phyloP scores from a whole-genome alignment of 164 flowering plant species.

The Taxillus chinensis region DNA sequence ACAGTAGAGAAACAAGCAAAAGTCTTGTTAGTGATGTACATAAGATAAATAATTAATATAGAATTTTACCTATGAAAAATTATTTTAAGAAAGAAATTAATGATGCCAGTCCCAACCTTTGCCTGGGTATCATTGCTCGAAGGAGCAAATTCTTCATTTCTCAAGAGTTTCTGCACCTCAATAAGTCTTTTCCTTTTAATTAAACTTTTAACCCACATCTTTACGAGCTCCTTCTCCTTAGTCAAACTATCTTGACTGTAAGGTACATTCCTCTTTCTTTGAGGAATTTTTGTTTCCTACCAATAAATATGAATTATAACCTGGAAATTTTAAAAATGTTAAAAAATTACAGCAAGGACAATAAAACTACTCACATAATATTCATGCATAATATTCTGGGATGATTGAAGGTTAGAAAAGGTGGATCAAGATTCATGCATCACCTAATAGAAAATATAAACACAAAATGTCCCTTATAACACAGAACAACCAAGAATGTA shows the following conservation, averaged over 20 bases:
- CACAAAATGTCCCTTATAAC: too few species aligned
- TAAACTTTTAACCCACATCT: slow-evolving; percentile 54
- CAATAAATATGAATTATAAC: slow-evolving; percentile 60
- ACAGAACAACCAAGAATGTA: too few species aligned
- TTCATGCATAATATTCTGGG: too few species aligned
- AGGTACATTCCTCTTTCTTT: slow-evolving; percentile 20
- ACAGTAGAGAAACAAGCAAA: not conserved
- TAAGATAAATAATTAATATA: not conserved
- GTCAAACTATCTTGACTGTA: slow-evolving; percentile 20
- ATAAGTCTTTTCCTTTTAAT: slow-evolving; percentile 42
- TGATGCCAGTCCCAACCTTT: slow-evolving; percentile 44
- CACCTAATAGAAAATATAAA: too few species aligned
- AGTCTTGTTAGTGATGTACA: not conserved
- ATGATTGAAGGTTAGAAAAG: too few species aligned
- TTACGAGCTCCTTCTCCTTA: slow-evolving; percentile 39
- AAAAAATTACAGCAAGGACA: too few species aligned
- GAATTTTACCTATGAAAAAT: not conserved
- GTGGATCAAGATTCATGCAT: too few species aligned
- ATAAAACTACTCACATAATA: too few species aligned
- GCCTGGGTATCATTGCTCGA: slow-evolving; percentile 79
- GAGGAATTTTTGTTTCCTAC: slow-evolving; percentile 45
- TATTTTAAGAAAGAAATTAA: not conserved
- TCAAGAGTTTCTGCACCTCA: slow-evolving; percentile 59
- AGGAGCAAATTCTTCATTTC: slow-evolving; percentile 37
- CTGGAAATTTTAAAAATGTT: too few species aligned